Percentiles rank a stretch among this genome's conserved stretches.
phyloP scores from a whole-genome alignment of 2,329 filamentous ascomycete genomes.

The Zymoseptoria tritici region DNA sequence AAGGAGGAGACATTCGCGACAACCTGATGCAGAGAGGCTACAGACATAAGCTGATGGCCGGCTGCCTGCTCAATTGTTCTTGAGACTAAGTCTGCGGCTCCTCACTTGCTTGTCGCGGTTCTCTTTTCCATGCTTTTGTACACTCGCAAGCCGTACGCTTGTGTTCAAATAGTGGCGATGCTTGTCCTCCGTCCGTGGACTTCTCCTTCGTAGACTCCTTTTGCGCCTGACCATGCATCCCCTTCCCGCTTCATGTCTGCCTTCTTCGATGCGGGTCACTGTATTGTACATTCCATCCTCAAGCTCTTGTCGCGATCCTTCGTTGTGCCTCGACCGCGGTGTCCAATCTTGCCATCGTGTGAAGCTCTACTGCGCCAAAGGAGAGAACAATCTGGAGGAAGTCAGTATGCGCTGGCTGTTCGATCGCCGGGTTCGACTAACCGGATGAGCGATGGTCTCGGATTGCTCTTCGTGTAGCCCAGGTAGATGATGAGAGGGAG shows the following conservation, averaged over 20 bases:
- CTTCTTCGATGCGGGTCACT: too few relatives aligned
- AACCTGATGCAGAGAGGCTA: too few relatives aligned
- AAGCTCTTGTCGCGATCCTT: background rate
- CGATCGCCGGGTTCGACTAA: constrained; percentile 26
- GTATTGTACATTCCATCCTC: constrained; percentile 7
- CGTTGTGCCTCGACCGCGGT: background rate
- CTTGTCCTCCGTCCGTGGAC: too few relatives aligned
- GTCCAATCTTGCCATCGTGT: background rate
- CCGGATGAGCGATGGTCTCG: constrained; percentile 73
- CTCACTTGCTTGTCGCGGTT: too few relatives aligned
- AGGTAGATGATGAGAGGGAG: constrained; percentile 95
- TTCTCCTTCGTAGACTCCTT: background rate
- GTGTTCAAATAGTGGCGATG: too few relatives aligned
- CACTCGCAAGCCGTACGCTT: too few relatives aligned
- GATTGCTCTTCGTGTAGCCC: constrained; percentile 91
- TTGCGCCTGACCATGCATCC: constrained; percentile 6
- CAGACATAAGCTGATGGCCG: too few relatives aligned
- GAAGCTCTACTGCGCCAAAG: constrained; percentile 24
- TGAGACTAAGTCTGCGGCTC: too few relatives aligned
- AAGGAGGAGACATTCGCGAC: too few relatives aligned
- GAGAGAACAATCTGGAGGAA: constrained; percentile 22
- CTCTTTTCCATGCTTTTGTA: too few relatives aligned
- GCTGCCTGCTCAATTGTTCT: too few relatives aligned
- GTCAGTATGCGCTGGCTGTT: constrained; percentile 7
- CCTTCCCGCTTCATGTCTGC: too few relatives aligned